Evolutionary conservation across 2,329 filamentous ascomycete genomes (phyloP).

Genomic region (Xylariomycetidae sp.): DNA sequence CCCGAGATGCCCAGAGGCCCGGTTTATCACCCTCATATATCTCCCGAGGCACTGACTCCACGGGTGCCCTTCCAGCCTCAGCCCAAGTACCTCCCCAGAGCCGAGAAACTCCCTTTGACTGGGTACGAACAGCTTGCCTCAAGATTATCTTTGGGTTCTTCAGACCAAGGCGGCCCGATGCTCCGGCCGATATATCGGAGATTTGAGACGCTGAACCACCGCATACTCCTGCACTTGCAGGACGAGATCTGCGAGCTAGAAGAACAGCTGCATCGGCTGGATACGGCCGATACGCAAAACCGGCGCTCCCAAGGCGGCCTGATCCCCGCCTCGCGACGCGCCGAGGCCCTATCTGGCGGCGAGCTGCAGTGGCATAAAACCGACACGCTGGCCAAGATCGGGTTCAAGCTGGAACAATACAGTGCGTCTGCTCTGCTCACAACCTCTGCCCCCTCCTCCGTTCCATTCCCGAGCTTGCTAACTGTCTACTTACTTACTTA

Average conservation of each 20-base stretch:
- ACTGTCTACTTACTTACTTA: neutral
- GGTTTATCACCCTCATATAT: constrained; percentile 30
- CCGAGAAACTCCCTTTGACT: constrained; percentile 39
- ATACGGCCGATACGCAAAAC: constrained; percentile 49
- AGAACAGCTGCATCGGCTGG: constrained; percentile 65
- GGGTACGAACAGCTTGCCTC: constrained; percentile 61
- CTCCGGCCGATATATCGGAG: constrained; percentile 67
- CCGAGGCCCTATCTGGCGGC: constrained; percentile 46
- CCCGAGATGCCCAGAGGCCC: constrained; percentile 37
- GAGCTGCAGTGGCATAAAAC: constrained; percentile 56
- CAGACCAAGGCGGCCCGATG: constrained; percentile 13
- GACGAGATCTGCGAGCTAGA: constrained; percentile 80
- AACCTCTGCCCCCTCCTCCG: no score
- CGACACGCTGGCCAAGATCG: constrained; percentile 56
- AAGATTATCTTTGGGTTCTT: constrained; percentile 36
- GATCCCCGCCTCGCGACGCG: constrained; percentile 53
- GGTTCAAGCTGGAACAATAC: constrained; percentile 61
- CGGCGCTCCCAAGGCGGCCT: constrained; percentile 36
- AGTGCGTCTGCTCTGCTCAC: constrained; percentile 47
- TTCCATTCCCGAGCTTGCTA: constrained; percentile 1
- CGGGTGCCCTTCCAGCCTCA: constrained; percentile 22
- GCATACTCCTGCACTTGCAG: constrained; percentile 75
- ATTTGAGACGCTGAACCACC: constrained; percentile 77
- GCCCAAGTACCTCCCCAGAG: constrained; percentile 31
- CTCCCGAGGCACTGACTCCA: constrained; percentile 31